Evolutionary conservation across 75 land plant genomes (phyloP).

Genomic region (Selaginella moellendorffii): DNA sequence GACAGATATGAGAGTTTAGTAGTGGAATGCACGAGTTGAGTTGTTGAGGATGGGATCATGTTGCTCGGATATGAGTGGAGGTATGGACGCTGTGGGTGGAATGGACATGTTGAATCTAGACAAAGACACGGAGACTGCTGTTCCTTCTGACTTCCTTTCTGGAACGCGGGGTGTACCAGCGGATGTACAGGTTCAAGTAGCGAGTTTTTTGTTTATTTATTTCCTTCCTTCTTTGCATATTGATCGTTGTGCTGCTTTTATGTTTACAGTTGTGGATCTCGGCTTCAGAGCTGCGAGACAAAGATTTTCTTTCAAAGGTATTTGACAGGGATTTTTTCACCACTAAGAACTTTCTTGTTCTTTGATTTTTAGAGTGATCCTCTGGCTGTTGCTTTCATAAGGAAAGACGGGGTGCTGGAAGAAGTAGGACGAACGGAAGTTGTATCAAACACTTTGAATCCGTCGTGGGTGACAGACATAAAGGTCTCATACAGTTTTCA

Average conservation of each 20-base stretch:
- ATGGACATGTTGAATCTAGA: conserved; percentile 3
- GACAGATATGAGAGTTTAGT: too few relatives aligned
- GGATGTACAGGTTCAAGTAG: background rate
- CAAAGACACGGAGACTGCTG: background rate
- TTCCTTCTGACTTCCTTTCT: background rate
- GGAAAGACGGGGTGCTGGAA: conserved; percentile 49
- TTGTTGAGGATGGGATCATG: conserved; percentile 38
- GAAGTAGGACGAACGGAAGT: conserved; percentile 97
- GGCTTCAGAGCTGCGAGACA: conserved; percentile 40
- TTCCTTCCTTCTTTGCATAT: background rate
- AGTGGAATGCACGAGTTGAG: background rate
- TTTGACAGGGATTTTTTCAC: background rate
- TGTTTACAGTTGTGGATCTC: conserved; percentile 39
- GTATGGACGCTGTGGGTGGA: conserved; percentile 29
- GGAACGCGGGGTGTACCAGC: background rate
- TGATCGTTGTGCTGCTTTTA: background rate
- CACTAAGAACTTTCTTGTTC: background rate
- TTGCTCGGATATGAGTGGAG: conserved; percentile 39
- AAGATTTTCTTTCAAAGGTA: conserved; percentile 57
- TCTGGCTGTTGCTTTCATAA: conserved; percentile 51
- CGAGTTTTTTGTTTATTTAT: background rate
- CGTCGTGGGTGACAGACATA: conserved; percentile 57
- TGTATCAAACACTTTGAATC: conserved; percentile 51
- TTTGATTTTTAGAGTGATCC: conserved; percentile 74
- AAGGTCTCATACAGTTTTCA: conserved; percentile 56